A percentile compares a stretch with the other conserved stretches of the same genome.
phyloP scores from a whole-genome alignment of 1,284 basidiomycete genomes.

The Trichosporon asahii region DNA sequence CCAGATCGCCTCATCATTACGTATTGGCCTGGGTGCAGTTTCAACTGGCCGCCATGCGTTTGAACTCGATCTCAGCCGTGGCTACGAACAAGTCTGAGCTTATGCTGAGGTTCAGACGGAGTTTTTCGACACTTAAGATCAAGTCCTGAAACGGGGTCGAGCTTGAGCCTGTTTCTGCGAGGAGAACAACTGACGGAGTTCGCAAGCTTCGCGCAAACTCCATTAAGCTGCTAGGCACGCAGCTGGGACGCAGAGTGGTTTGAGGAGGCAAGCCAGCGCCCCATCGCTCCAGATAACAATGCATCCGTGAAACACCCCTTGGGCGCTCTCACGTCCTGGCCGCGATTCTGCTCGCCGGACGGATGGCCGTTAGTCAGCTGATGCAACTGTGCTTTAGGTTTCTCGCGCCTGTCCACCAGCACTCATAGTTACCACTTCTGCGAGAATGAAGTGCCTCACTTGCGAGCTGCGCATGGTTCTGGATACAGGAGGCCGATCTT shows the following conservation, averaged over 20 bases:
- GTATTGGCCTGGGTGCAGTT: background rate
- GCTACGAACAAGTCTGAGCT: background rate
- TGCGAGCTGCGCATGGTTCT: background rate
- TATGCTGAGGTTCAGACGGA: background rate
- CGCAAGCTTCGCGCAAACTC: background rate
- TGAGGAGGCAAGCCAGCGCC: background rate
- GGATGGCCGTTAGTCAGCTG: background rate
- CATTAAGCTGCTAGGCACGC: background rate
- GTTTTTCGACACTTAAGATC: background rate
- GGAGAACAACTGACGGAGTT: background rate
- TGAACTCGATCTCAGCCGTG: background rate
- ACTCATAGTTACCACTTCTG: background rate
- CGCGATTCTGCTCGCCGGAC: background rate
- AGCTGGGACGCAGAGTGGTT: background rate
- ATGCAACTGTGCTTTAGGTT: background rate
- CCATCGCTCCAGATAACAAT: background rate
- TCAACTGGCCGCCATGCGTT: background rate
- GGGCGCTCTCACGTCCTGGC: background rate
- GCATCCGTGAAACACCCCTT: background rate
- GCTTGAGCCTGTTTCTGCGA: background rate
- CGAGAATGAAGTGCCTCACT: background rate
- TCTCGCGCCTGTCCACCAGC: background rate
- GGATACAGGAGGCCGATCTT: no score
- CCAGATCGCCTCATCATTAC: background rate
- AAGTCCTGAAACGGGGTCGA: background rate